Conservation (phyloP, 179 eudicot species). For the Beta macrorhiza region DNA sequence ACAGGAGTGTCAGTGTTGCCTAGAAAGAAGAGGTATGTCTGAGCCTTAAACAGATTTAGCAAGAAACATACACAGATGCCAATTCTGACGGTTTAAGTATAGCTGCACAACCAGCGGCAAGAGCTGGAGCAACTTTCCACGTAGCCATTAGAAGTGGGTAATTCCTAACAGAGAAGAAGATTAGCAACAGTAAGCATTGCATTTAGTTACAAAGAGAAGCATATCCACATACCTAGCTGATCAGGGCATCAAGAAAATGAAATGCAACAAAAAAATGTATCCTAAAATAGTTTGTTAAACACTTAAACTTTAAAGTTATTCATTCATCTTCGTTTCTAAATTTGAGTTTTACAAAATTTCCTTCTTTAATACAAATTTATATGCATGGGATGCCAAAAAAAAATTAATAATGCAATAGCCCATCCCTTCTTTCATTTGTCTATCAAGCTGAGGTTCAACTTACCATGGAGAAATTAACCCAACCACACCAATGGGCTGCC, state of each 20-base stretch:
- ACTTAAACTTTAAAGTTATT: neutral
- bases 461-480: conserved; percentile 99
- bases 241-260: neutral
- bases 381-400: conserved; percentile 3
- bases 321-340: neutral
- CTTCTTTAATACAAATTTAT: neutral
- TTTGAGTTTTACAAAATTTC: neutral
- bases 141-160: conserved; percentile 96
- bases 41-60: neutral
- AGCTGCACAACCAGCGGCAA: conserved; percentile 98
- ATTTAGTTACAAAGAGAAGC: neutral
- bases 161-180: conserved; percentile 54
- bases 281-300: neutral
- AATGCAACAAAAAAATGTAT: too few species aligned
- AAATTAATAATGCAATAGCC: neutral
- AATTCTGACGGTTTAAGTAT: conserved; percentile 92
- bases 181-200: neutral
- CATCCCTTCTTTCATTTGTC: conserved; percentile 7
- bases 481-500: conserved; percentile 92
- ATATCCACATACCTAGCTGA: neutral
- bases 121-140: conserved; percentile 99
- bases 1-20: neutral
- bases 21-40: neutral
- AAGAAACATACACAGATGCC: conserved; percentile 69
- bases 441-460: neutral